phyloP scores from a whole-genome alignment of 23 red algal genomes.

The Gracilariopsis chorda region DNA sequence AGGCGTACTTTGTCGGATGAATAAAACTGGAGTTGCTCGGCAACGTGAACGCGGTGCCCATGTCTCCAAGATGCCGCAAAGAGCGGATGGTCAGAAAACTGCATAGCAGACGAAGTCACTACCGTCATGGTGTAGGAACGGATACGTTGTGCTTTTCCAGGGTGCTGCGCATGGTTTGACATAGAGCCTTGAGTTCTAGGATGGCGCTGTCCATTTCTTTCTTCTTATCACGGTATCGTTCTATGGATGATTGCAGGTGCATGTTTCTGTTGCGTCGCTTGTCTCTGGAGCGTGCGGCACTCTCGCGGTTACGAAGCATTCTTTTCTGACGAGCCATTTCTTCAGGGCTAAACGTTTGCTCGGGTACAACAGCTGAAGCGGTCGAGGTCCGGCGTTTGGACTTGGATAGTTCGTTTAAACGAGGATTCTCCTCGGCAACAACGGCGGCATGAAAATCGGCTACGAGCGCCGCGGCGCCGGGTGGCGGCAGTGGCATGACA shows the following conservation, averaged over 20 bases:
- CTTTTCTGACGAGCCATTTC: conserved; percentile 54
- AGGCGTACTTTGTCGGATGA: no score
- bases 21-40: no score
- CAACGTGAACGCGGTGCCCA: no score
- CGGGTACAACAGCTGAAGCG: background rate
- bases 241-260: conserved; percentile 40
- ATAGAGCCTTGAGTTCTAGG: background rate
- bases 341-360: conserved; percentile 30
- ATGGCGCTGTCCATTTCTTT: background rate
- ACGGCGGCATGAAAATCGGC: conserved; percentile 17
- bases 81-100: no score
- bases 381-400: background rate
- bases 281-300: conserved; percentile 56
- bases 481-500: conserved; percentile 32
- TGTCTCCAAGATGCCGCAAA: no score
- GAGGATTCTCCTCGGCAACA: background rate
- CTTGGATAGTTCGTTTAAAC: conserved; percentile 12
- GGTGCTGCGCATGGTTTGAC: background rate
- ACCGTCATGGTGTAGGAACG: background rate
- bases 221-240: conserved; percentile 22
- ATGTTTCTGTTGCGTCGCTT: conserved; percentile 46
- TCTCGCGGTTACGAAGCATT: conserved; percentile 56
- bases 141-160: background rate
- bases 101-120: no score
- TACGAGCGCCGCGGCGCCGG: conserved; percentile 2